Evolutionary conservation across 2,329 filamentous ascomycete genomes (phyloP).

Genomic region (Fusarium sublunatum): DNA sequence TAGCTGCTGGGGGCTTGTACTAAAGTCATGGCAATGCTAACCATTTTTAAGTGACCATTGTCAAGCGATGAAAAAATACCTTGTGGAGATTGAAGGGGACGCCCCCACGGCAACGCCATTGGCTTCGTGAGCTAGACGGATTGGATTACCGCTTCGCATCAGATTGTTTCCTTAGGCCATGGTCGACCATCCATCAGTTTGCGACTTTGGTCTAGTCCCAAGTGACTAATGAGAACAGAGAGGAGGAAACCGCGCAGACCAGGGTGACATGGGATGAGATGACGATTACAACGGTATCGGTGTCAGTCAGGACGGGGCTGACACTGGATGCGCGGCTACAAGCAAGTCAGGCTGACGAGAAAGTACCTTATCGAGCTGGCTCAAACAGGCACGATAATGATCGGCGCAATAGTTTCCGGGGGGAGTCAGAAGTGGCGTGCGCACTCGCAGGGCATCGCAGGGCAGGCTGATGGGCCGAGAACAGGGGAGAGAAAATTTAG

Average conservation of each 20-base stretch:
- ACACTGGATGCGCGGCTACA: constrained; percentile 46
- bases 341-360: constrained; percentile 39
- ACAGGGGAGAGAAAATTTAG: constrained; percentile 26
- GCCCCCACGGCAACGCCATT: constrained; percentile 34
- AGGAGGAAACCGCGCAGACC: constrained; percentile 32
- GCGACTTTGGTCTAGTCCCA: constrained; percentile 21
- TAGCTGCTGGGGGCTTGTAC: constrained; percentile 27
- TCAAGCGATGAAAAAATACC: constrained; percentile 73
- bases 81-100: constrained; percentile 39
- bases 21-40: constrained; percentile 43
- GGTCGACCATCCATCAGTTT: constrained; percentile 33
- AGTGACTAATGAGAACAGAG: constrained; percentile 28
- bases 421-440: constrained; percentile 42
- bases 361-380: constrained; percentile 35
- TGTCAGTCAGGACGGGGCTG: constrained; percentile 45
- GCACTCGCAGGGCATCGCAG: constrained; percentile 16
- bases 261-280: constrained; percentile 32
- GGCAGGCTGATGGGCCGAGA: constrained; percentile 31
- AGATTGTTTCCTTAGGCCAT: constrained; percentile 34
- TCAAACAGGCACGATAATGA: constrained; percentile 45
- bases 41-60: constrained; percentile 60
- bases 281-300: constrained; percentile 34
- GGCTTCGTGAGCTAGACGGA: constrained; percentile 33
- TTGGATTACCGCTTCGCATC: constrained; percentile 40
- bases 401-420: constrained; percentile 45